Evolutionary conservation across 2,329 filamentous ascomycete species (phyloP).

Genomic region (Verruconis gallopava): DNA sequence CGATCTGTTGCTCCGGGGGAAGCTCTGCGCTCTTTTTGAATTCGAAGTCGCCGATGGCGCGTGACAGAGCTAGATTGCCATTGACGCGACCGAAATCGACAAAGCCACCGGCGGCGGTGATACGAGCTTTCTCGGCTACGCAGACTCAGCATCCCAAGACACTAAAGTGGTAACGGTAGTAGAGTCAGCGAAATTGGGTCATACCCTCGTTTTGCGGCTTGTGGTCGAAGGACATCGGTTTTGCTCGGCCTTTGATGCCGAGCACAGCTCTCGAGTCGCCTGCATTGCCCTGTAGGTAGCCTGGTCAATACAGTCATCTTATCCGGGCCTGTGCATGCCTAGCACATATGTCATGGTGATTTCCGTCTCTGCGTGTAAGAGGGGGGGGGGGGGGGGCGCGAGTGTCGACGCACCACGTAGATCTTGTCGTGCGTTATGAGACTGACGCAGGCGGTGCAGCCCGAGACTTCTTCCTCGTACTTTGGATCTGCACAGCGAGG

Average conservation of each 20-base stretch:
- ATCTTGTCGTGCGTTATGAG: slow-evolving; percentile 85
- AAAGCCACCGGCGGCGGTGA: slow-evolving; percentile 89
- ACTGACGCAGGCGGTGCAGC: slow-evolving; percentile 88
- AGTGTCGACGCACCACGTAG: slow-evolving; percentile 62
- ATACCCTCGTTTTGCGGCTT: slow-evolving; percentile 96
- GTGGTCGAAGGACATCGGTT: slow-evolving; percentile 97
- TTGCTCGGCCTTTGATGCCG: slow-evolving; percentile 92
- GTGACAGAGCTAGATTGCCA: slow-evolving; percentile 89
- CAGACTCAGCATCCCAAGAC: neutral
- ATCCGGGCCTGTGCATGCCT: neutral
- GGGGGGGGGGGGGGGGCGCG: neutral
- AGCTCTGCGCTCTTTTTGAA: slow-evolving; percentile 99
- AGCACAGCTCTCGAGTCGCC: slow-evolving; percentile 92
- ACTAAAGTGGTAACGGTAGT: neutral
- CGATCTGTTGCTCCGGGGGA: slow-evolving; percentile 95
- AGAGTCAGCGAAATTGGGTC: neutral
- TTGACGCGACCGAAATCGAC: slow-evolving; percentile 98
- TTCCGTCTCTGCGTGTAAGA: slow-evolving; percentile 13
- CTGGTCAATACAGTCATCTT: slow-evolving; percentile 19
- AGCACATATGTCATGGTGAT: slow-evolving; percentile 2
- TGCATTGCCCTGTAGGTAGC: slow-evolving; percentile 68
- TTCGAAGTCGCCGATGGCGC: slow-evolving; percentile 97
- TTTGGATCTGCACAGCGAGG: slow-evolving; percentile 56
- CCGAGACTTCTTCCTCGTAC: slow-evolving; percentile 96
- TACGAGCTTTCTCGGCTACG: slow-evolving; percentile 88